phyloP scores from a whole-genome alignment of 345 rosid genomes.

The Corchorus olitorius region DNA sequence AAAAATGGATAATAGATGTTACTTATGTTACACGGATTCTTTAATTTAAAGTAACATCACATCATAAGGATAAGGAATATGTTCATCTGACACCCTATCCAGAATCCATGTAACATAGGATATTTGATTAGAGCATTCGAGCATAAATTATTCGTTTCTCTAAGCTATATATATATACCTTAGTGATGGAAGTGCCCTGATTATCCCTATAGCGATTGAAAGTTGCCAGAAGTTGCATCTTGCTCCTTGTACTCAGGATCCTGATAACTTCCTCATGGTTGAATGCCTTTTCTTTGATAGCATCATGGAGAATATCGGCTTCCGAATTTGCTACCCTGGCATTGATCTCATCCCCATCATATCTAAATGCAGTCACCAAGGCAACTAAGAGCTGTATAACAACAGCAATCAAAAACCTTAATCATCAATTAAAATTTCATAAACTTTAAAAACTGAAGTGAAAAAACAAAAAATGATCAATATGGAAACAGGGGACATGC shows the following conservation, averaged over 20 bases:
- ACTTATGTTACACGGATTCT: too few species aligned
- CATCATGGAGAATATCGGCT: slow-evolving; percentile 52
- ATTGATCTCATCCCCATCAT: slow-evolving; percentile 53
- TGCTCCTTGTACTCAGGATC: slow-evolving; percentile 66
- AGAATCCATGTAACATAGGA: neutral
- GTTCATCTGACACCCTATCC: too few species aligned
- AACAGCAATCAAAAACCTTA: neutral
- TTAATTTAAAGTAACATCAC: too few species aligned
- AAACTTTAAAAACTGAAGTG: neutral
- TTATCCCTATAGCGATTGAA: slow-evolving; percentile 58
- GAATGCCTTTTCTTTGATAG: slow-evolving; percentile 41
- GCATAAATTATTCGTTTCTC: too few species aligned
- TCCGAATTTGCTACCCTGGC: slow-evolving; percentile 45
- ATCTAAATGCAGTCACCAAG: slow-evolving; percentile 55
- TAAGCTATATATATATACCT: slow-evolving; percentile 30
- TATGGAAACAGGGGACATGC: slow-evolving; percentile 20
- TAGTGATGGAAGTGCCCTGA: slow-evolving; percentile 50
- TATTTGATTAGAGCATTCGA: too few species aligned
- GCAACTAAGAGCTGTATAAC: slow-evolving; percentile 55
- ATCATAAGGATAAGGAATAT: too few species aligned
- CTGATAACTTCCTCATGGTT: slow-evolving; percentile 61
- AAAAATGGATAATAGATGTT: too few species aligned
- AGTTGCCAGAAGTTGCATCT: slow-evolving; percentile 57
- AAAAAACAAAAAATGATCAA: neutral
- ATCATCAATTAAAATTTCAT: neutral